Evolutionary conservation across 257 asterid genomes (phyloP), one percentile per base, ranked within the genome.

Genomic region (Prunella vulgaris): DNA sequence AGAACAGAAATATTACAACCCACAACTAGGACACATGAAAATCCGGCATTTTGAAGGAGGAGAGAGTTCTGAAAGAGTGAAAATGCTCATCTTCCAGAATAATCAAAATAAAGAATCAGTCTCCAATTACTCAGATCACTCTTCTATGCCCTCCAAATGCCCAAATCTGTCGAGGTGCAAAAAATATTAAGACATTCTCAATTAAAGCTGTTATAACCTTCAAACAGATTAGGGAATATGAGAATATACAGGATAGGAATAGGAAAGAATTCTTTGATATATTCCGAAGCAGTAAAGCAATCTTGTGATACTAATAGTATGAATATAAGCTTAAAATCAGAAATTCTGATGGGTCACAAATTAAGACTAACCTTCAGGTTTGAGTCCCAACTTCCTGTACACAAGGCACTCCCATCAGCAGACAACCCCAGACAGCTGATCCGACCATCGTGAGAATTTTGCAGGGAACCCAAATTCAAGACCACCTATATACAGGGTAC

Each of bases 311-410:
- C 42, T 15, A 10, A 66, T 37, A 20, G 42, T 18, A 42, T 3
- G 38, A 60, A 40, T 54, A 22, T 27, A 37, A 25, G 35, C 14
- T 14, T 33, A 60, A 48, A 38, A 68, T 35, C 22, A 35, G 30
- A 64, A 25, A 21, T 48, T 3, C 33, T 37, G 52, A 52, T 5
- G 71, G 3, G 58, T n/a, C 30, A 64, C 6, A 14, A 57, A 28
- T 53, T 21, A 49, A 72, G 52, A 81, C 87, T 77, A 54, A 94
- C 99, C 97, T 94, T 90, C 69, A 94, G 85, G 84, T 86, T 94
- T 64, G 97, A 82, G 79, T 94, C 99, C 82, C 72, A 91, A 76
- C 99, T 94, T 79, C 99, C 99, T 71, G 97, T 91, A 85, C 97
- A 94, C 79, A 94, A 81, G 72, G 97, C 97, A 67, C 97, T 91